Evolutionary conservation across 1,284 basidiomycete species (phyloP), one percentile per base, ranked within the genome.

Genomic region (Mrakiaceae sp.): DNA sequence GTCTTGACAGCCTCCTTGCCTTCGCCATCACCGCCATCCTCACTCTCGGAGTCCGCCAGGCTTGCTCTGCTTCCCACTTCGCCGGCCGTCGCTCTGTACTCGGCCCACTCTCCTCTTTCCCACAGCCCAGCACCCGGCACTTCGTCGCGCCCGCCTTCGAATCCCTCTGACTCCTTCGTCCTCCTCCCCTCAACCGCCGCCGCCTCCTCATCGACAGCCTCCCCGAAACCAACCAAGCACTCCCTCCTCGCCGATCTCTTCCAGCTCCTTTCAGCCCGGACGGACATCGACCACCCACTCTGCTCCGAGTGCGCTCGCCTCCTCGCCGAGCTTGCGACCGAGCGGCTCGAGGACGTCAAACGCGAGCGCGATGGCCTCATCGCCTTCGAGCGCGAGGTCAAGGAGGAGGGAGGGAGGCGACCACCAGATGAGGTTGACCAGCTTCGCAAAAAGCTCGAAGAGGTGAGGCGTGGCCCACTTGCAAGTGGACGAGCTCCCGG

Each of bases 301-400:
- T 99, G 96, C 74, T 84, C 87, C 1, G 92, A 96, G 72, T 99
- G 96, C 75, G 91, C 93, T 2, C 86, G 89, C 71, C 82, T 87
- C 62, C 78, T 97, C 55, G 82, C 95, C 55, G 80, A 81, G 4
- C 83, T 84, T 46, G 83, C 98, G 62, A 85, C 88, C 70, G 82
- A 83, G 53, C 87, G 93, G 72, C 81, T 97, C 10, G 90, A 96
- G 65, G 89, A 96, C 76, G 86, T 87, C 3, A 90, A 88, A 75
- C 87, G 87, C 72, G 94, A 98, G 72, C 80, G 91, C 58, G 94
- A 98, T 71, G 90, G 91, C 0, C 95, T 95, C 73, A 84, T 91
- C 67, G 87, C 87, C 0, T 97, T 93, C 71, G 93, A 96, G 77
- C 86, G 86, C 73, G 89, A 92, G 67, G 81, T 91, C 8, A 80